Evolutionary conservation across 257 asterid genomes (phyloP).

Genomic region (Solanum medicagineum): DNA sequence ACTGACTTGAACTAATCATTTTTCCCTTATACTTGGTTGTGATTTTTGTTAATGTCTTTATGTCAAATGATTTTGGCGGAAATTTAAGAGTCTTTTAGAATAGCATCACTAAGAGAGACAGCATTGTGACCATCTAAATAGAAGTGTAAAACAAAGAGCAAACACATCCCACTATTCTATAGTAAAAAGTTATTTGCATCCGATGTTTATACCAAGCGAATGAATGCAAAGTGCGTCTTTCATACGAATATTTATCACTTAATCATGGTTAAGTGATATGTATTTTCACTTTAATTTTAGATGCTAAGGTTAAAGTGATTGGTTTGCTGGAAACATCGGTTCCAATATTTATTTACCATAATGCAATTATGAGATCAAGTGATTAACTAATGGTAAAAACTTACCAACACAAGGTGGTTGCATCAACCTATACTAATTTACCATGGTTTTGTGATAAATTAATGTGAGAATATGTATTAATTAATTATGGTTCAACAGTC

Average conservation of each 20-base stretch:
- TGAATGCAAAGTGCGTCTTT: background rate
- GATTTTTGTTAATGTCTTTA: background rate
- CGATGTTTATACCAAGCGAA: background rate
- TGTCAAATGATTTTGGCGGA: background rate
- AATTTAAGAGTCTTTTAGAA: background rate
- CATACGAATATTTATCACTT: background rate
- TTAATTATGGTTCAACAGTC: background rate
- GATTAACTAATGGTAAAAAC: background rate
- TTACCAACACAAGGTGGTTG: background rate
- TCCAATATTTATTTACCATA: background rate
- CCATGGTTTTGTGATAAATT: background rate
- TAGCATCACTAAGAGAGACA: background rate
- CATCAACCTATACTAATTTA: background rate
- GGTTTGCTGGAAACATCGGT: background rate
- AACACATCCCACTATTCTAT: background rate
- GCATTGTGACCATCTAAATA: background rate
- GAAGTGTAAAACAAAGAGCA: background rate
- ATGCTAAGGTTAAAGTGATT: background rate
- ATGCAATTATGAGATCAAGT: background rate
- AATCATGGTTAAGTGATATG: background rate
- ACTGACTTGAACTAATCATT: background rate
- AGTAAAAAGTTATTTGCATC: background rate
- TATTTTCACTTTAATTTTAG: background rate
- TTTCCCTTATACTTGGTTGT: background rate
- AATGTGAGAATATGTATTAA: background rate